Conservation (phyloP, 1,139 yeast genomes). For the Pichia sp. region DNA sequence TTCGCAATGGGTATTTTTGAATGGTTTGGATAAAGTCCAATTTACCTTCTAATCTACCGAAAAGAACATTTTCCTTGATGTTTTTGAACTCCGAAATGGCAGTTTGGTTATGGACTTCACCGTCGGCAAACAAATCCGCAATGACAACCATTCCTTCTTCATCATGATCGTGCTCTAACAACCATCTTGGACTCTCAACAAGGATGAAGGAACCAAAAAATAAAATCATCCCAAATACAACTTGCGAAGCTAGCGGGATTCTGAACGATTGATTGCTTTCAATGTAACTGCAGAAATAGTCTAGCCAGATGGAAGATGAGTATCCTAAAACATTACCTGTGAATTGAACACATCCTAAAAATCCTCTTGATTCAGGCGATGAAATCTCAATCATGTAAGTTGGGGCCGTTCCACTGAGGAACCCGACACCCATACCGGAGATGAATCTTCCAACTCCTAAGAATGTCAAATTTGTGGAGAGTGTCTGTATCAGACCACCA, state of each 20-base stretch:
- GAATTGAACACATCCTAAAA: slow-evolving; percentile 87
- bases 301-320: slow-evolving; percentile 87
- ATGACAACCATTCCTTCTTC: slow-evolving; percentile 84
- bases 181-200: slow-evolving; percentile 90
- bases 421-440: slow-evolving; percentile 87
- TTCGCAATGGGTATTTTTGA: slow-evolving; percentile 65
- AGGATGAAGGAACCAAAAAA: slow-evolving; percentile 73
- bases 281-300: slow-evolving; percentile 71
- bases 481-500: slow-evolving; percentile 78
- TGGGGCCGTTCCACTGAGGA: slow-evolving; percentile 92
- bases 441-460: slow-evolving; percentile 75
- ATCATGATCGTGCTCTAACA: slow-evolving; percentile 83
- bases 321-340: slow-evolving; percentile 91
- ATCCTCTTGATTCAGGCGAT: slow-evolving; percentile 87
- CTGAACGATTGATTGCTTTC: slow-evolving; percentile 68
- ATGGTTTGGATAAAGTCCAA: slow-evolving; percentile 70
- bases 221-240: slow-evolving; percentile 67
- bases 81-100: slow-evolving; percentile 73
- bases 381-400: slow-evolving; percentile 91
- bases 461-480: slow-evolving; percentile 45
- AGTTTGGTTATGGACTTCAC: slow-evolving; percentile 48
- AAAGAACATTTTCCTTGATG: slow-evolving; percentile 76
- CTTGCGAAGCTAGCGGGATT: slow-evolving; percentile 73
- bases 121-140: slow-evolving; percentile 75
- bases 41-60: slow-evolving; percentile 79